phyloP scores from a whole-genome alignment of 2,329 filamentous ascomycete species.

The Scortechinia acanthostroma region DNA sequence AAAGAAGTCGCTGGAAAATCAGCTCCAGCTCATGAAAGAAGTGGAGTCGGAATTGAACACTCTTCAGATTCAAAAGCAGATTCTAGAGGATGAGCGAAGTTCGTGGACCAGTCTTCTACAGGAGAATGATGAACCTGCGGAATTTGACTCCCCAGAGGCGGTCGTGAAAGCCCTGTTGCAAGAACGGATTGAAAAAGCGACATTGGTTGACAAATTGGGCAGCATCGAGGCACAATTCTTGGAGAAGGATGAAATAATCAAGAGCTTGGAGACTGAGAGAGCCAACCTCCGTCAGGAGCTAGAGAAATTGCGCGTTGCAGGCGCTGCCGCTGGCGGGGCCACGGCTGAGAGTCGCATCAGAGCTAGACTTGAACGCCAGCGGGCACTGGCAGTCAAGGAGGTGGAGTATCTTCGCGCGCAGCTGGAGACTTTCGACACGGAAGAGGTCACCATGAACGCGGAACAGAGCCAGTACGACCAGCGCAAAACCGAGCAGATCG shows the following conservation, averaged over 20 bases:
- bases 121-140: constrained; percentile 31
- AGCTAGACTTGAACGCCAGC: constrained; percentile 71
- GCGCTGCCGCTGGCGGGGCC: neutral
- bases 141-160: constrained; percentile 54
- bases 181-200: constrained; percentile 47
- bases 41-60: constrained; percentile 48
- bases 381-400: constrained; percentile 79
- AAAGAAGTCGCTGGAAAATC: constrained; percentile 50
- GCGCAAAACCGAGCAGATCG: constrained; percentile 66
- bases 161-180: constrained; percentile 52
- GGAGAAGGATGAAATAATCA: constrained; percentile 50
- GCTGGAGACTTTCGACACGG: constrained; percentile 77
- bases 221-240: constrained; percentile 45
- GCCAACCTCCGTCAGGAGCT: constrained; percentile 41
- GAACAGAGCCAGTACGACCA: constrained; percentile 63
- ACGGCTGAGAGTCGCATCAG: neutral
- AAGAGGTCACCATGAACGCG: constrained; percentile 79
- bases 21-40: constrained; percentile 51
- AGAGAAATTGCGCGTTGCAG: constrained; percentile 23
- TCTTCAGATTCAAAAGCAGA: constrained; percentile 48
- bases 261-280: constrained; percentile 43
- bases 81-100: constrained; percentile 52
- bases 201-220: constrained; percentile 47
- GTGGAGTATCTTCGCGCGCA: constrained; percentile 90
- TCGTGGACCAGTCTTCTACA: constrained; percentile 56